Evolutionary conservation across 257 asterid genomes (phyloP), one percentile per base, ranked within the genome.

Genomic region (Solanum piurae): DNA sequence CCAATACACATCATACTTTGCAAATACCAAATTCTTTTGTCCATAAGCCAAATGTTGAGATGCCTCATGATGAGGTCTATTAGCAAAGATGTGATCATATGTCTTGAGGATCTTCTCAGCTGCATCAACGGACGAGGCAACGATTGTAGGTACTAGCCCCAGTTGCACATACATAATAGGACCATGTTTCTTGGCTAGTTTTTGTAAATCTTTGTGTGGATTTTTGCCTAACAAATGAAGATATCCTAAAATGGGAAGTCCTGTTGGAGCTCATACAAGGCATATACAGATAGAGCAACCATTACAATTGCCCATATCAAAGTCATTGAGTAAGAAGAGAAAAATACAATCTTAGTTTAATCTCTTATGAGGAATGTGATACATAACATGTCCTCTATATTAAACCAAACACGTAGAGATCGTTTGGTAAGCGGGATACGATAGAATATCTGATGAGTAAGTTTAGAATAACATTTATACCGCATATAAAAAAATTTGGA

Each of bases 91-190:
- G 16, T 55, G 86, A 37, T 87, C 89, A 42, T 79, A 72, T 12
- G 46, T 79, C 37, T 73, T 49, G 74, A 86, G 88, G 9, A 86
- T 16, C 52, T 40, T 79, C 10, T 73, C 34, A 10, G 86, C 82
- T 9, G 83, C 79, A 72, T 72, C 42, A 72, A n/a, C 25, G 5
- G 79, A 33, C 13, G 42, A 72, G 79, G 25, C 79, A 75, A 34
- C 11, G 71, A 36, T 85, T 42, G 40, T 62, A 64, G 20, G 89
- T 6, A 79, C 68, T n/a, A 60, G 71, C 2, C 89, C 89, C 12
- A 87, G 40, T 21, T 44, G 55, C 13, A 87, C 6, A 79, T 58
- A 46, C 86, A 87, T 87, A 75, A 87, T 79, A 49, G 89, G 89
- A 34, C 89, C 89, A 60, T 87, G 40, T 33, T 72, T 72, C 4